These are phyloP conservation scores for Lolium multiflorum DNA, from an alignment of 176 grass and related monocot genomes.

Conservation along the genomic window DNA sequence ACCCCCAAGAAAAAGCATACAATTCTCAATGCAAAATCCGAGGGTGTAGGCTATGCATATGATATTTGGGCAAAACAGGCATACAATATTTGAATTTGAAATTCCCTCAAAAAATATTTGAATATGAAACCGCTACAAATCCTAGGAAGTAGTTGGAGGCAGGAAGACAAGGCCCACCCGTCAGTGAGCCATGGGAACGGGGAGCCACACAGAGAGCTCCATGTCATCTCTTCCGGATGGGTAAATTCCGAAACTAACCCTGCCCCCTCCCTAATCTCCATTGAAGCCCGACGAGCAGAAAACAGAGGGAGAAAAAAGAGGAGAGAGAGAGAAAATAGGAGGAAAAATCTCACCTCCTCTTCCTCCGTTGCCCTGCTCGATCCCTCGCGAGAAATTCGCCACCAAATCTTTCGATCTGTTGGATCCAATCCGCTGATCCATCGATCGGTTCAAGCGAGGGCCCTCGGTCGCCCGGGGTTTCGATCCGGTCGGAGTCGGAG, in stretches of 20 bases:
- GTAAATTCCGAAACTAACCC: slow-evolving; percentile 37
- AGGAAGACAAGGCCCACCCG: background rate
- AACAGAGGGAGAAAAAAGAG: slow-evolving; percentile 38
- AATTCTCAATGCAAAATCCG: background rate
- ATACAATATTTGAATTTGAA: background rate
- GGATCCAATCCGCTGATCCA: slow-evolving; percentile 35
- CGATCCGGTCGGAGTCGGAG: slow-evolving; percentile 54
- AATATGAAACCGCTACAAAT: background rate
- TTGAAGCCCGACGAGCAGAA: slow-evolving; percentile 51
- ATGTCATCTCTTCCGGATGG: slow-evolving; percentile 29
- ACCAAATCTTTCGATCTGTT: slow-evolving; percentile 49
- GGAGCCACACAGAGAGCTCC: slow-evolving; percentile 21
- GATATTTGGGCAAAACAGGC: slow-evolving; percentile 10
- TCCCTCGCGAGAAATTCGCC: slow-evolving; percentile 46
- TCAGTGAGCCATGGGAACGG: slow-evolving; percentile 7
- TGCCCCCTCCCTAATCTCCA: slow-evolving; percentile 27
- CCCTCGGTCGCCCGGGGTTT: slow-evolving; percentile 20
- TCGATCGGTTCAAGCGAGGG: slow-evolving; percentile 34
- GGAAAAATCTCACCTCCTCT: slow-evolving; percentile 54
- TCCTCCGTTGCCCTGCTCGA: slow-evolving; percentile 54
- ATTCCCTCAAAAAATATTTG: background rate
- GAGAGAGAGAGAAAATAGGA: slow-evolving; percentile 25
- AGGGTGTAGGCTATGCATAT: background rate
- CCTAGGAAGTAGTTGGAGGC: background rate
- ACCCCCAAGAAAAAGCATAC: background rate